These are phyloP conservation scores for Ceratobasidium papillatum DNA, from an alignment of 1,284 basidiomycete genomes.

Conservation along the genomic window DNA sequence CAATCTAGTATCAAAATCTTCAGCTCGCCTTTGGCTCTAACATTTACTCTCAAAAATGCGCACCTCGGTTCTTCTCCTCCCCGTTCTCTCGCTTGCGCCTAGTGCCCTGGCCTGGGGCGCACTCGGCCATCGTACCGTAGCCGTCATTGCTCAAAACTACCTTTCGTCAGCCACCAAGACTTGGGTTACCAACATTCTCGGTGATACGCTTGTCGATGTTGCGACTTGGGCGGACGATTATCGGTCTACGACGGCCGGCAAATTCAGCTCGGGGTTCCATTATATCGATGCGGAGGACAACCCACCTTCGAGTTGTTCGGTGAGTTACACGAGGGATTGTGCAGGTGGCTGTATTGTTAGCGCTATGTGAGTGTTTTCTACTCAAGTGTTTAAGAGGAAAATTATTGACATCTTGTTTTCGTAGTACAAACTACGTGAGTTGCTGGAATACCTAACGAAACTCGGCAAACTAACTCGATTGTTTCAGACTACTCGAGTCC, in stretches of 20 bases:
- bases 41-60: slow-evolving; percentile 17
- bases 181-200: slow-evolving; percentile 39
- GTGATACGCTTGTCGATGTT: slow-evolving; percentile 38
- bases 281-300: slow-evolving; percentile 41
- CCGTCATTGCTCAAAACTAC: slow-evolving; percentile 41
- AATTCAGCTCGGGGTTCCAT: slow-evolving; percentile 35
- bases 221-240: slow-evolving; percentile 41
- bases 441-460: neutral
- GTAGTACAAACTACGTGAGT: slow-evolving; percentile 42
- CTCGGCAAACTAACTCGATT: neutral
- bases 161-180: slow-evolving; percentile 32
- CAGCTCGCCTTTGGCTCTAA: neutral
- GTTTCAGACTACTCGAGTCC: slow-evolving; percentile 30
- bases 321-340: slow-evolving; percentile 40
- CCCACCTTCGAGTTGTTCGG: slow-evolving; percentile 41
- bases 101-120: slow-evolving; percentile 26
- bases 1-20: neutral
- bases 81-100: slow-evolving; percentile 23
- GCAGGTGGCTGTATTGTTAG: slow-evolving; percentile 39
- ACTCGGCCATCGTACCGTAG: slow-evolving; percentile 42
- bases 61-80: slow-evolving; percentile 11
- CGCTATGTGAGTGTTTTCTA: slow-evolving; percentile 34
- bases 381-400: neutral
- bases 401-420: neutral
- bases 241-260: slow-evolving; percentile 17